Evolutionary conservation across 306 rosid species (phyloP).

Genomic region (Lablab purpureus): DNA sequence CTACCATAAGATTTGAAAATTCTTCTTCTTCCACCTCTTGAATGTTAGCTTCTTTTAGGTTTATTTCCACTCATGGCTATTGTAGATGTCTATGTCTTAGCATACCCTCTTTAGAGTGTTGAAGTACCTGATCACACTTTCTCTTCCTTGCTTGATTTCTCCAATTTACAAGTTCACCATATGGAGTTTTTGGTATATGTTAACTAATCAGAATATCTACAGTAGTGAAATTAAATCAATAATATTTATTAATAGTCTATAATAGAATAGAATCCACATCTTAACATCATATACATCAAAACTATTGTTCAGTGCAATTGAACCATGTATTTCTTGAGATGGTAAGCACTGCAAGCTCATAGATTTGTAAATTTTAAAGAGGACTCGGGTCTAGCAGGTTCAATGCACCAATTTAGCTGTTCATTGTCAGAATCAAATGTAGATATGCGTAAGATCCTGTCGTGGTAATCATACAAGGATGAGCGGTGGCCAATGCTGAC

Average conservation of each 20-base stretch:
- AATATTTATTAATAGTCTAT: not conserved
- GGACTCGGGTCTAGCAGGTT: conserved; percentile 50
- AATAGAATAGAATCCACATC: conserved; percentile 17
- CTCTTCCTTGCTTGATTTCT: too few relatives aligned
- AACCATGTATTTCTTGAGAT: conserved; percentile 6
- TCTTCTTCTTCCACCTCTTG: not conserved
- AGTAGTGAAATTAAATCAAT: not conserved
- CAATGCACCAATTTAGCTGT: conserved; percentile 70
- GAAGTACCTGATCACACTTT: too few relatives aligned
- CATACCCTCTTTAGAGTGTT: not conserved
- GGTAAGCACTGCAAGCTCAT: conserved; percentile 32
- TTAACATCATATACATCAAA: conserved; percentile 36
- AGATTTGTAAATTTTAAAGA: conserved; percentile 35
- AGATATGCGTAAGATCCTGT: conserved; percentile 62
- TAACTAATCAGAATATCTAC: not conserved
- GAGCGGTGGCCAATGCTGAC: conserved; percentile 86
- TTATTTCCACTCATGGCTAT: not conserved
- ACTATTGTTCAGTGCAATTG: conserved; percentile 24
- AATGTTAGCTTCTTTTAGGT: not conserved
- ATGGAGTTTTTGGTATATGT: too few relatives aligned
- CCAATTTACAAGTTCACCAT: too few relatives aligned
- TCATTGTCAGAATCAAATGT: conserved; percentile 48
- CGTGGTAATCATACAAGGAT: conserved; percentile 68
- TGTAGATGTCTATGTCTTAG: not conserved
- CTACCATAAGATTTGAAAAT: not conserved